phyloP scores from a whole-genome alignment of 1,139 yeast species.

The Yamadazyma taylorii region DNA sequence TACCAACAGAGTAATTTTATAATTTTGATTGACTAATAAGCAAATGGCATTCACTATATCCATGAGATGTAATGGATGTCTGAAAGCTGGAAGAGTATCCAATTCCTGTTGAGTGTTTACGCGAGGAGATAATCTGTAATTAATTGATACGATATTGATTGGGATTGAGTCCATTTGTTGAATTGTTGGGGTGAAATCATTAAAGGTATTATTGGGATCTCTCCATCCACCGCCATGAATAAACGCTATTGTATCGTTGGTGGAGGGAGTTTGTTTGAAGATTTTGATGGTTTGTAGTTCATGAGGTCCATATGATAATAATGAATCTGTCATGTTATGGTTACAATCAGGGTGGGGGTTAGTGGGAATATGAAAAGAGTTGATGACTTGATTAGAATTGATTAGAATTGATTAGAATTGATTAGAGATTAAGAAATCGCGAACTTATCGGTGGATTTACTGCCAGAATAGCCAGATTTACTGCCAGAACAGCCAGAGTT shows the following conservation, averaged over 20 bases:
- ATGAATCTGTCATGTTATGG: slow-evolving; percentile 1
- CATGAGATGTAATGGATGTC: slow-evolving; percentile 62
- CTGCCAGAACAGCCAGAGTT: too few species aligned
- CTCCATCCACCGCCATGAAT: slow-evolving; percentile 94
- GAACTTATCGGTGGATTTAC: too few species aligned
- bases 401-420: too few species aligned
- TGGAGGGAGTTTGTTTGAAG: slow-evolving; percentile 16
- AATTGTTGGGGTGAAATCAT: slow-evolving; percentile 49
- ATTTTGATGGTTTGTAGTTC: slow-evolving; percentile 25
- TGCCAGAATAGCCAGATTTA: too few species aligned
- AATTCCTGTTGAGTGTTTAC: slow-evolving; percentile 11
- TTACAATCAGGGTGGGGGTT: too few species aligned
- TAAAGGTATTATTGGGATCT: slow-evolving; percentile 59
- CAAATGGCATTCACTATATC: slow-evolving; percentile 55
- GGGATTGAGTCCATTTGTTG: slow-evolving; percentile 4
- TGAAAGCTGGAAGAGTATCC: slow-evolving; percentile 11
- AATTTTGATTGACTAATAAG: slow-evolving; percentile 21
- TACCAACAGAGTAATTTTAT: slow-evolving; percentile 34
- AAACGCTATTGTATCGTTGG: slow-evolving; percentile 38
- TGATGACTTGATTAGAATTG: too few species aligned
- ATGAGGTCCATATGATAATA: slow-evolving; percentile 23
- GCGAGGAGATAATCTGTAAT: slow-evolving; percentile 69
- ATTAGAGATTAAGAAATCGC: too few species aligned
- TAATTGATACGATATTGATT: slow-evolving; percentile 45
- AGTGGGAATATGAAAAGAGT: too few species aligned